A percentile compares a stretch with the other conserved stretches of the same genome.
phyloP scores from a whole-genome alignment of 345 rosid species.

The Moricandia moricandioides region DNA sequence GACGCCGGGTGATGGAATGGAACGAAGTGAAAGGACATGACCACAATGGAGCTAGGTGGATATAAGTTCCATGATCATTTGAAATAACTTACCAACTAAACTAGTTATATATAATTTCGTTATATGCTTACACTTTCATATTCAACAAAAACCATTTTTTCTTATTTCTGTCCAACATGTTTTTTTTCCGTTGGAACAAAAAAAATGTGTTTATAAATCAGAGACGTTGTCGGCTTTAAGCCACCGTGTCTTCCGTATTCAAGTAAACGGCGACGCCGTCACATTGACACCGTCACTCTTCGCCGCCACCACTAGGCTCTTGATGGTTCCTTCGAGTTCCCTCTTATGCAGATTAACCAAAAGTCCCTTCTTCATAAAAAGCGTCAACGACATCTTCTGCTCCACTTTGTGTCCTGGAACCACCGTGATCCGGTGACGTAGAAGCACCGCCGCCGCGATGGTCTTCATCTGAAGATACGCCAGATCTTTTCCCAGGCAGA shows the following conservation, averaged over 20 bases:
- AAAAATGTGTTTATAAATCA: neutral
- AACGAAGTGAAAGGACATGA: too few relatives aligned
- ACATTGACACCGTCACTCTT: slow-evolving; percentile 23
- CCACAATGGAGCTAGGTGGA: too few relatives aligned
- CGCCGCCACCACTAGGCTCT: slow-evolving; percentile 27
- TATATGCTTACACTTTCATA: slow-evolving; percentile 1
- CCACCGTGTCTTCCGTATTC: neutral
- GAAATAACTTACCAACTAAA: too few relatives aligned
- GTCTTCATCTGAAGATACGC: slow-evolving; percentile 94
- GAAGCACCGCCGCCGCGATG: slow-evolving; percentile 70
- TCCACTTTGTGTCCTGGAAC: slow-evolving; percentile 74
- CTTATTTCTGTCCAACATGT: neutral
- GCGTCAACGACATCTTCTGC: slow-evolving; percentile 94
- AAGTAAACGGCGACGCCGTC: slow-evolving; percentile 23
- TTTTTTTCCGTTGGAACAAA: neutral
- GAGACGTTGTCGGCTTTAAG: neutral
- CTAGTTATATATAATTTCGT: too few relatives aligned
- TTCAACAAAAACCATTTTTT: neutral
- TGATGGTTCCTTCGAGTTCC: slow-evolving; percentile 45
- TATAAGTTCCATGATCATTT: too few relatives aligned
- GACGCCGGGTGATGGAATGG: too few relatives aligned
- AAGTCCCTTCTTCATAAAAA: slow-evolving; percentile 92
- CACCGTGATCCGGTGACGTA: slow-evolving; percentile 65
- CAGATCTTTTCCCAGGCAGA: slow-evolving; percentile 77
- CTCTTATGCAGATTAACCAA: slow-evolving; percentile 57